A percentile compares a stretch with the other conserved stretches of the same genome.
These are phyloP conservation scores for Coemansia sp. DNA, from an alignment of 192 early-diverging fungal species.

Conservation along the genomic window DNA sequence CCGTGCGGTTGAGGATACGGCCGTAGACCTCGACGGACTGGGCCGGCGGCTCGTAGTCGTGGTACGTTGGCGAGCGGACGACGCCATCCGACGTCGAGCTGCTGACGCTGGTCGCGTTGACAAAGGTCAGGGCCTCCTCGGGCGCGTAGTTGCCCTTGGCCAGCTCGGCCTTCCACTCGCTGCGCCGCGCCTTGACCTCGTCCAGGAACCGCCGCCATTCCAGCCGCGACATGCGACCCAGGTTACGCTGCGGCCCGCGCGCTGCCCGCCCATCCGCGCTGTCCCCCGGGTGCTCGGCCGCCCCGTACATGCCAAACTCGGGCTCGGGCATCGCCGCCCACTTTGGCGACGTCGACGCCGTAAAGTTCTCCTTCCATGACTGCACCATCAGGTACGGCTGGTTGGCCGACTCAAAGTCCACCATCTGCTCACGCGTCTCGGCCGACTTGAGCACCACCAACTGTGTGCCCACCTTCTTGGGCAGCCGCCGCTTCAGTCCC, in stretches of 20 bases:
- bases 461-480: slow-evolving; percentile 56
- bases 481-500: slow-evolving; percentile 71
- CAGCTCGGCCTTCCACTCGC: slow-evolving; percentile 51
- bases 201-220: slow-evolving; percentile 61
- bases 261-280: neutral
- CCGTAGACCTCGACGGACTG: slow-evolving; percentile 54
- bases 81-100: slow-evolving; percentile 29
- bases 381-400: slow-evolving; percentile 52
- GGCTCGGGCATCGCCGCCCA: neutral
- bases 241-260: slow-evolving; percentile 41
- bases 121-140: slow-evolving; percentile 36
- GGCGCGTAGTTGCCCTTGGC: slow-evolving; percentile 29
- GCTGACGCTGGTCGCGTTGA: slow-evolving; percentile 27
- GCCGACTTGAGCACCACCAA: slow-evolving; percentile 52
- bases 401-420: slow-evolving; percentile 58
- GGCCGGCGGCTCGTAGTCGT: slow-evolving; percentile 34
- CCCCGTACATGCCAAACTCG: too few species aligned
- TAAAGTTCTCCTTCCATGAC: slow-evolving; percentile 73
- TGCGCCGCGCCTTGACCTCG: slow-evolving; percentile 48
- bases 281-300: too few species aligned
- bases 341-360: slow-evolving; percentile 51
- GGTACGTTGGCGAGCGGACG: slow-evolving; percentile 54
- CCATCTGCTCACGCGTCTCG: slow-evolving; percentile 69
- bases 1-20: slow-evolving; percentile 53
- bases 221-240: slow-evolving; percentile 51